Evolutionary conservation across 2,329 filamentous ascomycete genomes (phyloP), one percentile per base, ranked within the genome.

Genomic region (Myriangium duriaei): DNA sequence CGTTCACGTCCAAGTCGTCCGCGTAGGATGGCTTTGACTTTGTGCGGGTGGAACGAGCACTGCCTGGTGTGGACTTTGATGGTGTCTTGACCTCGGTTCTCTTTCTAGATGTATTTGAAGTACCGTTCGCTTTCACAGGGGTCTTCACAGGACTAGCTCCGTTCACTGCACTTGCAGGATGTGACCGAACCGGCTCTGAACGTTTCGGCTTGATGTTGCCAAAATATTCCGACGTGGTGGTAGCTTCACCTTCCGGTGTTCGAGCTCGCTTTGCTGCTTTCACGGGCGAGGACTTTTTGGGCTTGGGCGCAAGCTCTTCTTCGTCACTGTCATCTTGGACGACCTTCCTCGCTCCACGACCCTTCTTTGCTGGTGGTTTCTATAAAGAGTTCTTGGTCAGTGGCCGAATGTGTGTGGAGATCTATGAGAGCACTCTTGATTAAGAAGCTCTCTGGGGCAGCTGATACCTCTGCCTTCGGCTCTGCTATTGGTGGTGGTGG

Each of bases 301-400:
- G 61, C 15, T 68, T 71, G 30, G 24, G 32, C 13, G 28, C 40
- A 13, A 5, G 34, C 15, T 52, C 62, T 21, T 72, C 66, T 4
- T 82, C 79, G 18, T 87, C 83, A 40, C 87, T 82, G 30, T 83
- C 88, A 45, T 93, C 85, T 44, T 86, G 76, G 32, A 91, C 63
- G 24, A 93, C 72, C 51, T 81, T 86, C 41, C 81, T 49, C 26
- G 50, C 58, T 57, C 65, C 59, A 57, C 64, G 57, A 26, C 64
- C 64, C 49, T 67, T 67, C 42, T 54, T 67, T 53, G 51, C 58
- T 55, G 21, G 54, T 43, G 37, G 53, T 50, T 47, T 56, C 52
- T 47, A 21, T 26, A 7, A 26, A 7, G n/a, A 26, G n/a, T n/a
- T n/a, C n/a, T n/a, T n/a, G n/a, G n/a, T n/a, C n/a, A n/a, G n/a